Base-by-base conservation (phyloP, 352 stramenopile species). In the Stramenopiles sp. region DNA sequence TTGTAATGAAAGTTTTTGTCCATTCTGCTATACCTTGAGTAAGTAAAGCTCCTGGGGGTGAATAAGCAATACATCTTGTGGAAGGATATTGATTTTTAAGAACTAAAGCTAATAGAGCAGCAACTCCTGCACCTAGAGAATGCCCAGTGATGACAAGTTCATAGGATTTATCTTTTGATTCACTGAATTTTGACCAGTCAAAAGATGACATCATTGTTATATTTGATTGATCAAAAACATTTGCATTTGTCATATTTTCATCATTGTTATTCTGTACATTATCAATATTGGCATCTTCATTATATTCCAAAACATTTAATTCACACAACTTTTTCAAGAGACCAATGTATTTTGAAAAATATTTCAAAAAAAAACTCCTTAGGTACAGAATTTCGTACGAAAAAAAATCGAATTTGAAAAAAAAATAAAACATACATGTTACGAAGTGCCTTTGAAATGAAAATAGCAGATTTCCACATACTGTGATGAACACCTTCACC, bases 101-200 rank as follows among this genome's bases (percentile, higher is more conserved):
- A 35, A 74, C 46, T 20, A 74, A 45, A 1, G 55, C 48, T 6
- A 76, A 47, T 29, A 76, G 63, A 15, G 57, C 58, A 18, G 52
- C 59, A 4, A 72, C 62, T 3, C 60, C 65, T n/a, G 59, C 65
- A 20, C 65, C 63, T 53, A 74, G 66, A 29, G 62, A 72, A 51
- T 76, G 65, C 2, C 65, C 65, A 12, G 56, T 64, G 2, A 74
- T 52, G 7, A 72, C 62, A 41, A 76, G 54, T 32, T 54, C 59
- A 60, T 60, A 71, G 17, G 41, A 8, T 4, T 19, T 19, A 19
- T 19, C 10, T 4, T 4, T 17, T 4, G 4, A 17, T 4, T 19
- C 32, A 19, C 37, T 29, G 4, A 32, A 12, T 4, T 35, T 39
- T 8, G 10, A 23, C 8, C 35, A 10, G 10, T 12, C 22, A 12